phyloP scores from a whole-genome alignment of 257 asterid species.

The Gynochthodes officinalis region DNA sequence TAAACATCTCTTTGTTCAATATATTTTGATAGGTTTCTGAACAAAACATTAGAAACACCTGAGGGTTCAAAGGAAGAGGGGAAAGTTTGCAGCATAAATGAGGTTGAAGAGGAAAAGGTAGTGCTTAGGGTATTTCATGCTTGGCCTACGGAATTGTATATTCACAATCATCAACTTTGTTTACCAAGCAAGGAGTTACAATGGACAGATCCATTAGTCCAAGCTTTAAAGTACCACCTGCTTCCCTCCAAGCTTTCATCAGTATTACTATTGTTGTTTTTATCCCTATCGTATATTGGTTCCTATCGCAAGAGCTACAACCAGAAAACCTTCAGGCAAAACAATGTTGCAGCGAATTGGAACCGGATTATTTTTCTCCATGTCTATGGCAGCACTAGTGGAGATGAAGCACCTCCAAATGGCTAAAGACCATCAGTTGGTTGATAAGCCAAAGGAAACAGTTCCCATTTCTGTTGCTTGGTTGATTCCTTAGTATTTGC shows the following conservation, averaged over 20 bases:
- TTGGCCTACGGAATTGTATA: neutral
- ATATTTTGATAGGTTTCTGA: constrained; percentile 33
- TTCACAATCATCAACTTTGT: neutral
- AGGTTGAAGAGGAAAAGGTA: neutral
- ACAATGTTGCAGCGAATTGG: constrained; percentile 25
- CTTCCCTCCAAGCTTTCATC: constrained; percentile 9
- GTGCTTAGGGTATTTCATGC: neutral
- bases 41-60: constrained; percentile 37
- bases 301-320: constrained; percentile 19
- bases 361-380: constrained; percentile 7
- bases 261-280: constrained; percentile 6
- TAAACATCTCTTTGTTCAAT: too few species aligned
- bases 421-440: neutral
- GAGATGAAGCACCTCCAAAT: constrained; percentile 3
- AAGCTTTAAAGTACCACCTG: constrained; percentile 14
- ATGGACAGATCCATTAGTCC: neutral
- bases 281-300: constrained; percentile 22
- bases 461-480: neutral
- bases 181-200: neutral
- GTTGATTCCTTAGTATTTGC: neutral
- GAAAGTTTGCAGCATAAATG: neutral
- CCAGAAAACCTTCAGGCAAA: constrained; percentile 22
- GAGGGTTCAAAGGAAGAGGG: neutral
- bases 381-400: constrained; percentile 11
- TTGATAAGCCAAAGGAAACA: neutral